These are phyloP conservation scores for Agrocybe pediades DNA, from an alignment of 768 basidiomycete species.

Conservation along the genomic window DNA sequence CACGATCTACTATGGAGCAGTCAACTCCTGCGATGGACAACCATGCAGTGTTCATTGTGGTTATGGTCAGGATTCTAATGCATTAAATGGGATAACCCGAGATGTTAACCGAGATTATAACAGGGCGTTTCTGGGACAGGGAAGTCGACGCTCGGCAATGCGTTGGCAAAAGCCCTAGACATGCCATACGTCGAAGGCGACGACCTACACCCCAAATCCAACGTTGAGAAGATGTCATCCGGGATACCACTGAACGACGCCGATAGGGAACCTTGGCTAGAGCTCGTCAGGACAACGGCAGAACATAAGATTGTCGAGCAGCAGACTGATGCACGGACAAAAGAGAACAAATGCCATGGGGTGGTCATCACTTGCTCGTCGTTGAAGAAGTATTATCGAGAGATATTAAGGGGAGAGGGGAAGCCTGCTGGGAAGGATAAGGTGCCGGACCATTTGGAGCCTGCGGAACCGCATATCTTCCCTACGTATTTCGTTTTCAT, in stretches of 20 bases:
- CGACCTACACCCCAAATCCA: constrained; percentile 77
- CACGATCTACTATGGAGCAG: neutral
- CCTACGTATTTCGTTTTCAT: constrained; percentile 84
- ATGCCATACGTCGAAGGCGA: constrained; percentile 89
- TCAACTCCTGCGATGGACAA: neutral
- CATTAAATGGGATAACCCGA: neutral
- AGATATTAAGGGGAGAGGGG: constrained; percentile 67
- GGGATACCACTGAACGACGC: constrained; percentile 78
- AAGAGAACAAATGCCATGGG: constrained; percentile 33
- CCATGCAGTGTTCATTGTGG: constrained; percentile 38
- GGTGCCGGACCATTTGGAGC: constrained; percentile 25
- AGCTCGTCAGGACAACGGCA: constrained; percentile 65
- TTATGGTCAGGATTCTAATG: constrained; percentile 42
- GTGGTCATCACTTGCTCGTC: constrained; percentile 89
- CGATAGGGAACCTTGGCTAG: constrained; percentile 88
- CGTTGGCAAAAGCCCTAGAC: constrained; percentile 59
- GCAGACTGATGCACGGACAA: constrained; percentile 4
- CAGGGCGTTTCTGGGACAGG: constrained; percentile 79
- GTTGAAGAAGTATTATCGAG: constrained; percentile 79
- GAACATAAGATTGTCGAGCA: constrained; percentile 39
- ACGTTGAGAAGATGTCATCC: constrained; percentile 85
- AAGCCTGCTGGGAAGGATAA: constrained; percentile 2
- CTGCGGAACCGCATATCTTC: constrained; percentile 32
- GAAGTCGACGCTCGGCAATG: constrained; percentile 68
- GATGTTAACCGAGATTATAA: neutral